Evolutionary conservation across 306 rosid genomes (phyloP), one percentile per base, ranked within the genome.

Genomic region (Rubus idaeus): DNA sequence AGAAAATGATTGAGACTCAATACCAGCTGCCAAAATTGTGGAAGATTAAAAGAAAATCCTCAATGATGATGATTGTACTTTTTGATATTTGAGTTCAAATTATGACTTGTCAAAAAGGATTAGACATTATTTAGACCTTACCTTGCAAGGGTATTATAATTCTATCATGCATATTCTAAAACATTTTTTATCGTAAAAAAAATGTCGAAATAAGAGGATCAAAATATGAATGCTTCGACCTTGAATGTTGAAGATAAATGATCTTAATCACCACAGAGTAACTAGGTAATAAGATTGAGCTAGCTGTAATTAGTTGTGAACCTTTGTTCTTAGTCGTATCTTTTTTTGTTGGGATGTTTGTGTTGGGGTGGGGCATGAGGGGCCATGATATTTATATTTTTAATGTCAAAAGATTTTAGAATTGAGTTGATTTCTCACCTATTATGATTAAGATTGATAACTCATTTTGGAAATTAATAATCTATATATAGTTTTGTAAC

Each of bases 1-100:
- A 8, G 64, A 21, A 49, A 50, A 72, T 73, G 84, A 76, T 60
- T 60, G 68, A 55, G 82, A 76, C 79, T 7, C 0, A 80, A 46
- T 40, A 70, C 77, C 83, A 67, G 10, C 42, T 57, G 23, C 66
- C 42, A 37, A 75, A 71, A 41, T 20, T 56, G n/a, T 51, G 10
- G 52, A 75, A 64, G 37, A 47, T 30, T 35, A 73, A 77, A 66
- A 72, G 17, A 30, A 30, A 23, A 45, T 3, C n/a, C 37, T 9
- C 17, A 37, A 64, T 64, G 8, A 64, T 37, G 47, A 23, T 30
- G 9, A 30, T 30, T 1, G 35, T 30, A 30, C 35, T 18, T 11
- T 35, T 61, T 12, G n/a, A 58, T 39, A 58, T 23, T 61, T 11
- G 41, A 42, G 42, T 13, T 26, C 67, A 61, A 17, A 61, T 5